phyloP scores from a whole-genome alignment of 805 yeast genomes.

The Candida ipomoeae region DNA sequence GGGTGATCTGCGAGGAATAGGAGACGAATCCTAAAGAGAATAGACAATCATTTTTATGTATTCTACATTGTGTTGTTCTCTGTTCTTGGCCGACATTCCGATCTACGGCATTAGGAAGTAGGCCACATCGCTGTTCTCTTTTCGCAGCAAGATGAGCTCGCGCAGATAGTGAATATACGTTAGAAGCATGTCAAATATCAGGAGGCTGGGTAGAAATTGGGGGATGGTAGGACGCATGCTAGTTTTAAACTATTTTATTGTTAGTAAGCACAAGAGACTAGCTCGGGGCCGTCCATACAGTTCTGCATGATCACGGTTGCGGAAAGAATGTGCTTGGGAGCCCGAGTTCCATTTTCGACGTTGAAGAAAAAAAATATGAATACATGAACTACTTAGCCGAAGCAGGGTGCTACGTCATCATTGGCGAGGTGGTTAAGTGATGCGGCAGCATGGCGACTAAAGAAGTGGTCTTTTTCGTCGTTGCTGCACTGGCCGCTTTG shows the following conservation, averaged over 20 bases:
- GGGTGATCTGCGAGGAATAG: neutral
- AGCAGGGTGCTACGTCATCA: neutral
- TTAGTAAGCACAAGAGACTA: no score
- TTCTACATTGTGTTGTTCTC: neutral
- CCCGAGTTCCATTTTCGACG: no score
- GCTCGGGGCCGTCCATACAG: no score
- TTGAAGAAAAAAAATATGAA: no score
- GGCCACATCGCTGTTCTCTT: neutral
- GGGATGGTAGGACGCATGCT: no score
- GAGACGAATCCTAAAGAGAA: no score
- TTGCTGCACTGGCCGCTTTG: neutral
- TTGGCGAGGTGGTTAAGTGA: neutral
- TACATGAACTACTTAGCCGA: no score
- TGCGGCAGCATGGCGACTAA: neutral
- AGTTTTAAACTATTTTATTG: no score
- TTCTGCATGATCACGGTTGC: no score
- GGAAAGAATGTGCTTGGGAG: no score
- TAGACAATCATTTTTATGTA: neutral
- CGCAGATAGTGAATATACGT: neutral
- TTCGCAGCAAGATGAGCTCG: neutral
- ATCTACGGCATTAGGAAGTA: neutral
- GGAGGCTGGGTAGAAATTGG: no score
- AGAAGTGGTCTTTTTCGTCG: neutral
- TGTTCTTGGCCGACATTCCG: neutral
- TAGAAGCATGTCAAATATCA: no score